Evolutionary conservation across 495 filamentous ascomycete genomes (phyloP), one percentile per base, ranked within the genome.

Genomic region (Aspergillus egyptiacus): DNA sequence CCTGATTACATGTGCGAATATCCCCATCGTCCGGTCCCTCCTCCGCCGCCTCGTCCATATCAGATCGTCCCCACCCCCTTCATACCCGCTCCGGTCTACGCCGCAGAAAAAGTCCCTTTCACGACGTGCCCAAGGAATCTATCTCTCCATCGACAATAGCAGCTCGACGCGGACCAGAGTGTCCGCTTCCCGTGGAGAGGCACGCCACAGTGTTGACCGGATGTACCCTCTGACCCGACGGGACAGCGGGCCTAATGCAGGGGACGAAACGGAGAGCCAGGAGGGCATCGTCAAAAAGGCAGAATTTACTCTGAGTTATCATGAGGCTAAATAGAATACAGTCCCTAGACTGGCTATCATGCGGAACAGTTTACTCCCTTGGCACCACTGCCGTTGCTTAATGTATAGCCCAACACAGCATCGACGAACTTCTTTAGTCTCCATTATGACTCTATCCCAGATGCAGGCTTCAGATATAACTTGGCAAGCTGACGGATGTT

Each of bases 1-100:
- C 24, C 39, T 42, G 1, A 42, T 42, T 18, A 30, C 39, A 15
- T 42, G 39, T 11, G 39, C 39, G 14, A 42, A 42, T 14, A 42
- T 42, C 13, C 39, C 39, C 39, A 42, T 42, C n/a, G 30, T 42
- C 39, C 39, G 39, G n/a, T 30, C 39, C 4, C 24, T 42, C 23
- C 30, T 42, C 39, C 39, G 39, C n/a, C 39, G 39, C 3, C 1
- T 42, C 24, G 5, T 42, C 23, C 17, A 42, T 15, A 28, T 42
- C 24, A 13, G 2, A n/a, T 42, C 39, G 2, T 42, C 39, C 19
- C 24, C 24, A 2, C 39, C 11, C 24, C n/a, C 24, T 2, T 42
- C 39, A 42, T 42, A 42, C 25, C 39, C 39, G 3, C 39, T 42
- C n/a, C 2, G 30, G 3, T 42, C 39, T 2, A 42, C 24, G 15